phyloP scores from a whole-genome alignment of 1,284 basidiomycete genomes.

The Ustilago esculenta region DNA sequence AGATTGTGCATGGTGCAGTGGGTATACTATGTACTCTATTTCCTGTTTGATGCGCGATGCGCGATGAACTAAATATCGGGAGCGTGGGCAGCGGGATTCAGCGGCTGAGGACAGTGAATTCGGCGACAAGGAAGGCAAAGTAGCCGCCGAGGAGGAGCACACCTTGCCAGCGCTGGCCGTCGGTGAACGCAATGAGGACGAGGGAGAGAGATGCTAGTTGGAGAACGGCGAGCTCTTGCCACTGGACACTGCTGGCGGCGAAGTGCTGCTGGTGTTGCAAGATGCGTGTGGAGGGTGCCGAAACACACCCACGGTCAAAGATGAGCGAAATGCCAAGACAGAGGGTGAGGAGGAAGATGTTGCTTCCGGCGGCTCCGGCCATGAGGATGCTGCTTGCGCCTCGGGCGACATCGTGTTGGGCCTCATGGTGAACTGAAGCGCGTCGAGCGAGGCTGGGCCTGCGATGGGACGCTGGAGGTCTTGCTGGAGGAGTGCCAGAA shows the following conservation, averaged over 20 bases:
- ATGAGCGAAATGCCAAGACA: constrained; percentile 63
- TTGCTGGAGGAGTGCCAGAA: constrained; percentile 1
- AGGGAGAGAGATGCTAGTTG: constrained; percentile 36
- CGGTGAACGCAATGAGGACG: constrained; percentile 45
- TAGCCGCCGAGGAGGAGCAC: constrained; percentile 41
- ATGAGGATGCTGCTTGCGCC: constrained; percentile 61
- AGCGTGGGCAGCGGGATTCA: no score
- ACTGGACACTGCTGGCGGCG: constrained; percentile 31
- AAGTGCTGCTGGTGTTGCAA: constrained; percentile 7
- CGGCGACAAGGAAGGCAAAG: constrained; percentile 45
- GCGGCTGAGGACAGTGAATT: constrained; percentile 43
- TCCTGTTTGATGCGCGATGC: no score
- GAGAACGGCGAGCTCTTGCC: constrained; percentile 35
- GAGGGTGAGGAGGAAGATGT: constrained; percentile 65
- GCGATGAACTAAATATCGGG: no score
- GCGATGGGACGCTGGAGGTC: constrained; percentile 11
- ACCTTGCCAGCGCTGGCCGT: constrained; percentile 45
- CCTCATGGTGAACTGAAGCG: constrained; percentile 22
- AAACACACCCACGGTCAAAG: constrained; percentile 16
- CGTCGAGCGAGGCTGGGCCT: constrained; percentile 27
- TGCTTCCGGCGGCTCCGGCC: constrained; percentile 65
- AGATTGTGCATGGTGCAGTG: no score
- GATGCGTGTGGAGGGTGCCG: not conserved
- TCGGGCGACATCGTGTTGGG: constrained; percentile 36
- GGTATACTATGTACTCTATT: not conserved